phyloP scores from a whole-genome alignment of 306 rosid species.

The Vigna radiata region DNA sequence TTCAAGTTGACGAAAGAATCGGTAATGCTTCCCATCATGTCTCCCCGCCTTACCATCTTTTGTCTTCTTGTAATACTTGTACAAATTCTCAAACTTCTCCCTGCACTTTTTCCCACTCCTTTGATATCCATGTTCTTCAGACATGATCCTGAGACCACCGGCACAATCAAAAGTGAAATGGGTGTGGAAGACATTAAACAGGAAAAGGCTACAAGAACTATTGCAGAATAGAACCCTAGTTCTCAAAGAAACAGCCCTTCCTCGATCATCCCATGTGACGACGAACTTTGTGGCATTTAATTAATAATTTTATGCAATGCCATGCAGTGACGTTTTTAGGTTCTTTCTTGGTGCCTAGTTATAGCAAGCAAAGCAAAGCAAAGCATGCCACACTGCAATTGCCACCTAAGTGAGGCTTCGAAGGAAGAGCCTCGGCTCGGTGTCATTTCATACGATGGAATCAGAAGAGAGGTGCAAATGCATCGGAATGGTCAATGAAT shows the following conservation, averaged over 20 bases:
- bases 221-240: constrained; percentile 51
- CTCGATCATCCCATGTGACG: constrained; percentile 3
- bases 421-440: constrained; percentile 45
- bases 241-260: neutral
- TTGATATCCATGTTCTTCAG: constrained; percentile 89
- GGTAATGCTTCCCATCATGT: constrained; percentile 96
- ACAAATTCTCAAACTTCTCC: constrained; percentile 91
- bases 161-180: neutral
- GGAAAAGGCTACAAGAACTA: neutral
- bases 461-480: constrained; percentile 38
- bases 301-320: constrained; percentile 34
- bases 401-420: constrained; percentile 40
- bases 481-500: constrained; percentile 48
- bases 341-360: constrained; percentile 40
- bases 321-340: constrained; percentile 49
- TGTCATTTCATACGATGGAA: constrained; percentile 50
- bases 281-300: constrained; percentile 23
- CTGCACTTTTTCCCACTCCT: constrained; percentile 99
- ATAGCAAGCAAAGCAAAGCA: constrained; percentile 36
- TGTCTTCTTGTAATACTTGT: constrained; percentile 97
- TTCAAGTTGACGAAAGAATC: constrained; percentile 97
- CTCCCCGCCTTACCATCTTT: constrained; percentile 96
- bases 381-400: constrained; percentile 46
- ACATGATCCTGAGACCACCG: constrained; percentile 71
- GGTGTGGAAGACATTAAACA: constrained; percentile 7